Conservation (phyloP, 2,329 filamentous ascomycete genomes). For the Exophiala dermatitidis region DNA sequence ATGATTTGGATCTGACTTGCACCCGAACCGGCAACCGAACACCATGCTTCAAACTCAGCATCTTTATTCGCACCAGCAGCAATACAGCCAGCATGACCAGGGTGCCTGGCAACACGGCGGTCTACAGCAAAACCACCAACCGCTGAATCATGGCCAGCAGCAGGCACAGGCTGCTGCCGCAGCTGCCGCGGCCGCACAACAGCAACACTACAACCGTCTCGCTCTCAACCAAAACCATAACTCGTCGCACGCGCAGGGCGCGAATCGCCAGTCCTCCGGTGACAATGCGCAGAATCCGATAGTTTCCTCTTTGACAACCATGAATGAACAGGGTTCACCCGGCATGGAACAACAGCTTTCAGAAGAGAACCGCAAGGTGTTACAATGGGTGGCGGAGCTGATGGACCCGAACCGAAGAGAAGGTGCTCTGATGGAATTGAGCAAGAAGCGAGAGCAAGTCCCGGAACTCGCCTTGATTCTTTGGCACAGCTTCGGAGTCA, state of each 20-base stretch:
- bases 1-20: constrained; percentile 18
- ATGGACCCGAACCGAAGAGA: constrained; percentile 82
- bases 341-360: constrained; percentile 61
- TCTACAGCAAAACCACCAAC: constrained; percentile 35
- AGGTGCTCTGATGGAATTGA: constrained; percentile 85
- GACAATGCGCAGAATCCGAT: constrained; percentile 19
- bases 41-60: constrained; percentile 48
- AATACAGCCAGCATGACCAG: constrained; percentile 43
- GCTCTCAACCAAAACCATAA: constrained; percentile 55
- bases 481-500: constrained; percentile 99
- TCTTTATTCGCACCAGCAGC: constrained; percentile 55
- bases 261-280: constrained; percentile 19
- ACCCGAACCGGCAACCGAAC: constrained; percentile 1
- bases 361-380: constrained; percentile 87
- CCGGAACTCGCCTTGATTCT: constrained; percentile 91
- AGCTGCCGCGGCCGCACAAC: constrained; percentile 37
- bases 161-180: constrained; percentile 39
- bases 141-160: constrained; percentile 34
- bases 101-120: constrained; percentile 40
- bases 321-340: constrained; percentile 23
- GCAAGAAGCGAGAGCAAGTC: constrained; percentile 97
- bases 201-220: constrained; percentile 64
- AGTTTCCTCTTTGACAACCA: constrained; percentile 17
- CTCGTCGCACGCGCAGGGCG: constrained; percentile 15
- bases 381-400: constrained; percentile 85